Base-by-base conservation (phyloP, 306 rosid species). In the Alnus rubra region DNA sequence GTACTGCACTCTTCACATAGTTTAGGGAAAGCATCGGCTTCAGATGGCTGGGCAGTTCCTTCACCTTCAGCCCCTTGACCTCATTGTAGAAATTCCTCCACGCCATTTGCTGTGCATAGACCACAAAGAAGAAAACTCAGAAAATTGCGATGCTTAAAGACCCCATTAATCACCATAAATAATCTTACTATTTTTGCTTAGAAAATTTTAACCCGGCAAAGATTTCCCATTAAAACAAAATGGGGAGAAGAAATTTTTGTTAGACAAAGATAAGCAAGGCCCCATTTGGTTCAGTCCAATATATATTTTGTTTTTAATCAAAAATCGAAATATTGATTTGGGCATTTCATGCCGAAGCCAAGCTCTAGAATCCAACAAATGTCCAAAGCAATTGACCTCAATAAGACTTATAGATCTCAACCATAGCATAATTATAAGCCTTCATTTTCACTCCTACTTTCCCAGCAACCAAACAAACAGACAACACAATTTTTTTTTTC, bases 51-150 rank as follows among this genome's bases (percentile, higher is more conserved):
- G 96, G 97, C 52, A 90, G 6, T 60, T 92, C 98, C 70, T 81
- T 86, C 72, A 92, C 84, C 78, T 77, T 92, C 90, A 84, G 28
- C 10, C 96, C 94, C 82, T 60, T 92, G 74, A 94, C 86, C 85
- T 94, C 90, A 39, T 76, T 85, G 96, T 76, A 89, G 87, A 92
- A 84, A 8, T 79, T 84, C 81, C 89, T 87, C 90, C 88, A 0
- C 52, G 97, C 97, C 97, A 94, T 92, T 71, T 78, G 59, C 55
- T 73, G 51, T 15, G 16, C 4, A 42, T 13, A 12, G 67, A 76
- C 47, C 13, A 15, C 48, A 12, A 28, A 47, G 65, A 81, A 79
- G 58, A 49, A 28, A 59, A 28, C 33, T 10, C 31, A 9, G 11
- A 31, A 59, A 52, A 28, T 3, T 0, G 14, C 7, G 7, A 28